These are phyloP conservation scores for Dillenia suffruticosa DNA, from an alignment of 164 flowering plant species.

Conservation along the genomic window DNA sequence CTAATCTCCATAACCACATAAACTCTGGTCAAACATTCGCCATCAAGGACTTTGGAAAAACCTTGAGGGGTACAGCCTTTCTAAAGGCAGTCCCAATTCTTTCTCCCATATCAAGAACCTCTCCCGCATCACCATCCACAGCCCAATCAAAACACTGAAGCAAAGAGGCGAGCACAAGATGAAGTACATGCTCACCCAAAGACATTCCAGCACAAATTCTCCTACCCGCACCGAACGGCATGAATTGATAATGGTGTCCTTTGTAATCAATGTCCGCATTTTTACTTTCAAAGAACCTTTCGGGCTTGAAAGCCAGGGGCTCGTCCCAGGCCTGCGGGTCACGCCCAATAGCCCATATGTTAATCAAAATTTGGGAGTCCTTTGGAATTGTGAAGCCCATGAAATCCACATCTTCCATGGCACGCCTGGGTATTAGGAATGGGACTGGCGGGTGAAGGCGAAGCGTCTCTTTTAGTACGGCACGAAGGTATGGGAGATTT, in stretches of 20 bases:
- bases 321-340: no score
- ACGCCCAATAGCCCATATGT: no score
- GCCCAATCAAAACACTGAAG: slow-evolving; percentile 22
- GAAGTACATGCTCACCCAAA: slow-evolving; percentile 13
- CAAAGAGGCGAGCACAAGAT: slow-evolving; percentile 12
- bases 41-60: no score
- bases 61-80: slow-evolving; percentile 10
- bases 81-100: slow-evolving; percentile 10
- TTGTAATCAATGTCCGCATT: slow-evolving; percentile 16
- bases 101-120: slow-evolving; percentile 14
- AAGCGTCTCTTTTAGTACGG: no score
- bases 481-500: slow-evolving; percentile 13
- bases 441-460: slow-evolving; percentile 18
- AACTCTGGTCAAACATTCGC: no score
- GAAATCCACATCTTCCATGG: slow-evolving; percentile 6
- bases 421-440: slow-evolving; percentile 18
- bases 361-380: slow-evolving; percentile 17
- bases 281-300: slow-evolving; percentile 25
- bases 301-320: slow-evolving; percentile 16
- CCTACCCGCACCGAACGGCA: slow-evolving; percentile 26
- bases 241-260: slow-evolving; percentile 19
- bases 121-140: slow-evolving; percentile 3
- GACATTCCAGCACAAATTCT: slow-evolving; percentile 19
- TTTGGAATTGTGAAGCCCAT: slow-evolving; percentile 18
- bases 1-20: no score